Conservation (phyloP, 495 filamentous ascomycete species). For the Melanomma pulvis-pyrius region DNA sequence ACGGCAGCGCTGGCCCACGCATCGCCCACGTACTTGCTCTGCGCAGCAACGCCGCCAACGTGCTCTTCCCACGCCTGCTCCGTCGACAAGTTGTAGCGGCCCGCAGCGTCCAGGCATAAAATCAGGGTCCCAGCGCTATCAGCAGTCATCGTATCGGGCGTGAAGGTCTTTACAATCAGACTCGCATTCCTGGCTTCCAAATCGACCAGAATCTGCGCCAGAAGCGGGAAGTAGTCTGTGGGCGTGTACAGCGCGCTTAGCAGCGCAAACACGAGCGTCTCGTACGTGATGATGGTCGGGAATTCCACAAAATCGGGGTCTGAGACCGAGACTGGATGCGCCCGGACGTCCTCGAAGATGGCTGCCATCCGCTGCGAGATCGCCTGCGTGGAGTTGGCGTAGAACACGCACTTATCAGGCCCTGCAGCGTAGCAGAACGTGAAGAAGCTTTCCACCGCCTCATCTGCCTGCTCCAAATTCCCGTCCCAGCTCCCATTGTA, state of each 20-base stretch:
- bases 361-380: slow-evolving; percentile 47
- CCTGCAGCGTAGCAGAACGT: slow-evolving; percentile 53
- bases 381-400: slow-evolving; percentile 40
- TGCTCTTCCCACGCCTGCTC: slow-evolving; percentile 47
- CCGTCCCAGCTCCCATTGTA: slow-evolving; percentile 26
- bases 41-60: slow-evolving; percentile 47
- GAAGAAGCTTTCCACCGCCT: slow-evolving; percentile 57
- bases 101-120: slow-evolving; percentile 56
- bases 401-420: slow-evolving; percentile 10
- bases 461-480: slow-evolving; percentile 42
- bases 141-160: not conserved
- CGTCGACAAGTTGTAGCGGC: slow-evolving; percentile 60
- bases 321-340: slow-evolving; percentile 55
- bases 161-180: not conserved
- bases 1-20: slow-evolving; percentile 37
- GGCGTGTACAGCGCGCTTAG: slow-evolving; percentile 61
- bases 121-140: not conserved
- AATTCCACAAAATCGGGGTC: slow-evolving; percentile 20
- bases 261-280: slow-evolving; percentile 41
- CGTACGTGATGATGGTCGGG: slow-evolving; percentile 35
- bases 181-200: slow-evolving; percentile 58
- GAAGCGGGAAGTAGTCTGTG: slow-evolving; percentile 55
- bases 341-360: not conserved
- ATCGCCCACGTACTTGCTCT: slow-evolving; percentile 61
- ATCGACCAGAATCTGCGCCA: slow-evolving; percentile 58